phyloP scores from a whole-genome alignment of 176 grass and related monocot species.

The Luzula sylvatica region DNA sequence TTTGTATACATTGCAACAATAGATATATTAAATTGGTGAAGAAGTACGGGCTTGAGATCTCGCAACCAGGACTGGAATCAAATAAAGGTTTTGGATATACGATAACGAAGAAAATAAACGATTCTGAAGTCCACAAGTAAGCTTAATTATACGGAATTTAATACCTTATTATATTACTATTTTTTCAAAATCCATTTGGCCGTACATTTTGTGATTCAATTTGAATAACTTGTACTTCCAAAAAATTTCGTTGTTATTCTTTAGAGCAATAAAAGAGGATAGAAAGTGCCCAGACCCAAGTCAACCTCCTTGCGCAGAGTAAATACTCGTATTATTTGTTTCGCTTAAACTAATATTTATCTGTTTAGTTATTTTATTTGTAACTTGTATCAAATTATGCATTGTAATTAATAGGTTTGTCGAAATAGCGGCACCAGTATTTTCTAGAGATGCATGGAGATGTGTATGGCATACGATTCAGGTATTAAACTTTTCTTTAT shows the following conservation, averaged over 20 bases:
- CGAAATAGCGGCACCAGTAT: conserved; percentile 33
- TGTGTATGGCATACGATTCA: conserved; percentile 47
- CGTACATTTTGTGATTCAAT: background rate
- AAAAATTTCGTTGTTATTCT: background rate
- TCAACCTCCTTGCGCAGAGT: conserved; percentile 38
- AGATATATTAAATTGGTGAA: conserved; percentile 41
- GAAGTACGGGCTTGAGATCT: conserved; percentile 42
- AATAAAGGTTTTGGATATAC: conserved; percentile 21
- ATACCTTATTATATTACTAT: background rate
- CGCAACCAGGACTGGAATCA: conserved; percentile 31
- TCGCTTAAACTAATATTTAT: background rate
- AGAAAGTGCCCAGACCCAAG: conserved; percentile 12
- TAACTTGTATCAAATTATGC: background rate
- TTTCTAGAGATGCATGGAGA: conserved; percentile 31
- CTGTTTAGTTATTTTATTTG: background rate
- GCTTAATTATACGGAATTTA: background rate
- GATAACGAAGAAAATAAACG: conserved; percentile 25
- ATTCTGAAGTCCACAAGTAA: conserved; percentile 35
- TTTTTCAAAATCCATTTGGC: background rate
- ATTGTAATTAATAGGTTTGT: conserved; percentile 16
- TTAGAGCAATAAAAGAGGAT: conserved; percentile 3
- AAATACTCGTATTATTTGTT: background rate
- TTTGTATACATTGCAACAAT: background rate
- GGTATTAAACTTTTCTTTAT: background rate
- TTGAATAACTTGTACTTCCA: background rate